Evolutionary conservation across 1,284 basidiomycete species (phyloP).

Genomic region (Fomitopsis betulina): DNA sequence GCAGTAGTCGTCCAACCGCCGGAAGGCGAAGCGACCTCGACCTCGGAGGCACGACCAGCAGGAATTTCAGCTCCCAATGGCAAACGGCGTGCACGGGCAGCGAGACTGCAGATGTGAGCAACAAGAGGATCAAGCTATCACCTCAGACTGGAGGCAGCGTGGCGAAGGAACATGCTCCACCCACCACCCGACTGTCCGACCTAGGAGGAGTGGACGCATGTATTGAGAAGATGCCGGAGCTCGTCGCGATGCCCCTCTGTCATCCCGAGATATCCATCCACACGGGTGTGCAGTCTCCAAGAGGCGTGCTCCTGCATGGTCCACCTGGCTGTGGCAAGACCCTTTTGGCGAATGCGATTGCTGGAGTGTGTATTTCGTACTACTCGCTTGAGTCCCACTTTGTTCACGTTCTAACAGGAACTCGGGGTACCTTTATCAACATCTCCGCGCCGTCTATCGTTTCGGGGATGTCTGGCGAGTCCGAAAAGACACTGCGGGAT

Average conservation of each 20-base stretch:
- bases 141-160: constrained; percentile 17
- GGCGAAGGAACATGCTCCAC: constrained; percentile 62
- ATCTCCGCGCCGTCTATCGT: constrained; percentile 95
- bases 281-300: constrained; percentile 88
- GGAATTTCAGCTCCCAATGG: constrained; percentile 27
- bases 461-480: constrained; percentile 97
- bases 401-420: constrained; percentile 49
- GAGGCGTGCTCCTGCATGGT: constrained; percentile 93
- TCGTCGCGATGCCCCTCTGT: constrained; percentile 91
- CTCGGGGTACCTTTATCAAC: constrained; percentile 89
- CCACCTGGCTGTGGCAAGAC: constrained; percentile 98
- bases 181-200: constrained; percentile 71
- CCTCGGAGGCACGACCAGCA: constrained; percentile 21
- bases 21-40: constrained; percentile 6
- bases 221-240: constrained; percentile 91
- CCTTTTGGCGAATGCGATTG: constrained; percentile 86
- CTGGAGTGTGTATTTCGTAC: constrained; percentile 70
- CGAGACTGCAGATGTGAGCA: constrained; percentile 44
- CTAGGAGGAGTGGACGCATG: constrained; percentile 86
- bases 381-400: constrained; percentile 6
- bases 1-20: constrained; percentile 5
- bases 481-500: constrained; percentile 92
- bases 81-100: constrained; percentile 57
- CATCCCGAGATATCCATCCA: constrained; percentile 96
- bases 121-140: constrained; percentile 48